These are phyloP conservation scores for Leccinum pallidistipes DNA, from an alignment of 1,284 basidiomycete genomes.

Conservation along the genomic window DNA sequence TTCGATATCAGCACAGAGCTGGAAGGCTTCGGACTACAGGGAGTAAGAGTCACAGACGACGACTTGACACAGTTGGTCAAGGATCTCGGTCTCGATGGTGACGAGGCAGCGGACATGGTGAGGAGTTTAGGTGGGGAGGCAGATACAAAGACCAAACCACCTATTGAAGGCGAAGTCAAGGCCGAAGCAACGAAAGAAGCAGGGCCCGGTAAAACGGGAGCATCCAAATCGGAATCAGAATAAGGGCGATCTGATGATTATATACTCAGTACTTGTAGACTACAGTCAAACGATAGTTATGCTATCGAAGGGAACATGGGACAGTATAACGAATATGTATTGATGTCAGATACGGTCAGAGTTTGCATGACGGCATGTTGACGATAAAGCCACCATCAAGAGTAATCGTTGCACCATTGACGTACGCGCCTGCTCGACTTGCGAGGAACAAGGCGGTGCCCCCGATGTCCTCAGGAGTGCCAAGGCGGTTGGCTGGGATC, in stretches of 20 bases:
- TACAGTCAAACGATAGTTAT: conserved; percentile 3
- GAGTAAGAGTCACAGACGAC: conserved; percentile 72
- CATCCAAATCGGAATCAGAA: conserved; percentile 3
- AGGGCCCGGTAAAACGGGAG: background rate
- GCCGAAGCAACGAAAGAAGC: conserved; percentile 1
- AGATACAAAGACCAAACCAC: conserved; percentile 7
- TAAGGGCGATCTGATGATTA: conserved; percentile 1
- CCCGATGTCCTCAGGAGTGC: conserved; percentile 62
- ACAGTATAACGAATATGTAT: background rate
- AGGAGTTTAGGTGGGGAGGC: conserved; percentile 49
- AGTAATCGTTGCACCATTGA: conserved; percentile 63
- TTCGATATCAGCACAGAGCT: conserved; percentile 67
- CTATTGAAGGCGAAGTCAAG: background rate
- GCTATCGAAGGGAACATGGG: background rate
- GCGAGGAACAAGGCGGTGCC: conserved; percentile 63
- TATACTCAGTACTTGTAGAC: conserved; percentile 1
- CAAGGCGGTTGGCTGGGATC: conserved; percentile 58
- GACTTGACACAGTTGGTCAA: conserved; percentile 67
- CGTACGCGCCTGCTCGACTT: conserved; percentile 58
- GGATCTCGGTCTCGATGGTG: conserved; percentile 70
- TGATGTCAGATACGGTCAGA: conserved; percentile 14
- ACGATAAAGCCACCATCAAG: conserved; percentile 58
- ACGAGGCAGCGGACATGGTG: conserved; percentile 69
- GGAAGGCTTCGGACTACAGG: conserved; percentile 68
- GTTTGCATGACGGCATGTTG: conserved; percentile 30